These are phyloP conservation scores for Fusarium sp. DNA, from an alignment of 2,329 filamentous ascomycete species.

Conservation along the genomic window DNA sequence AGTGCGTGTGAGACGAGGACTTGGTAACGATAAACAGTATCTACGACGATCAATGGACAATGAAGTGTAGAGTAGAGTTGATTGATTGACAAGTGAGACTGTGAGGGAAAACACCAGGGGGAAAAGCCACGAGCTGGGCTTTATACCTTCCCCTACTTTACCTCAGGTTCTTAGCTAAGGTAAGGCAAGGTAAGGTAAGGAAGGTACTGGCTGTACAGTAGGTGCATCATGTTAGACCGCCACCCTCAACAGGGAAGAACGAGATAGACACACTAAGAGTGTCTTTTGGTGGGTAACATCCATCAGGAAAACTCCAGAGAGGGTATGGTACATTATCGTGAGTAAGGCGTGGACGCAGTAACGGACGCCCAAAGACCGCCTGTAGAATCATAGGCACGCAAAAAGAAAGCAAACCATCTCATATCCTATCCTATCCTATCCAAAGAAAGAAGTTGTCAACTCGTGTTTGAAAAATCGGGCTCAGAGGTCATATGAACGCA, in stretches of 20 bases:
- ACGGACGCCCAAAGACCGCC: slow-evolving; percentile 9
- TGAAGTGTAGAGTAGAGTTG: slow-evolving; percentile 4
- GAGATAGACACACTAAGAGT: slow-evolving; percentile 22
- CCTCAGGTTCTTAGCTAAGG: slow-evolving; percentile 17
- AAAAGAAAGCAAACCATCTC: not conserved
- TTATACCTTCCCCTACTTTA: slow-evolving; percentile 13
- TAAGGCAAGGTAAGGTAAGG: not conserved
- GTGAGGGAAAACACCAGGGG: slow-evolving; percentile 14
- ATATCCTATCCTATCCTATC: slow-evolving; percentile 4
- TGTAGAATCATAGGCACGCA: slow-evolving; percentile 5
- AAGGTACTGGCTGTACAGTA: not conserved
- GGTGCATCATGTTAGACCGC: slow-evolving; percentile 41
- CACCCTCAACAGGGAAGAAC: slow-evolving; percentile 36
- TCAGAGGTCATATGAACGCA: slow-evolving; percentile 41
- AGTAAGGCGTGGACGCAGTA: slow-evolving; percentile 38
- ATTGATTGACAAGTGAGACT: slow-evolving; percentile 10
- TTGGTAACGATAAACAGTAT: not conserved
- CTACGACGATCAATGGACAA: slow-evolving; percentile 10
- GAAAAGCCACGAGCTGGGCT: slow-evolving; percentile 31
- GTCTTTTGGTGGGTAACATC: slow-evolving; percentile 33
- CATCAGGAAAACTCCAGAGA: slow-evolving; percentile 22
- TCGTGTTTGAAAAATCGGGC: slow-evolving; percentile 18
- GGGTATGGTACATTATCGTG: slow-evolving; percentile 3
- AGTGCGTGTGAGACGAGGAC: not conserved
- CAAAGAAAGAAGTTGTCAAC: slow-evolving; percentile 4